phyloP scores from a whole-genome alignment of 2,329 filamentous ascomycete species.

The Cytospora leucostoma region DNA sequence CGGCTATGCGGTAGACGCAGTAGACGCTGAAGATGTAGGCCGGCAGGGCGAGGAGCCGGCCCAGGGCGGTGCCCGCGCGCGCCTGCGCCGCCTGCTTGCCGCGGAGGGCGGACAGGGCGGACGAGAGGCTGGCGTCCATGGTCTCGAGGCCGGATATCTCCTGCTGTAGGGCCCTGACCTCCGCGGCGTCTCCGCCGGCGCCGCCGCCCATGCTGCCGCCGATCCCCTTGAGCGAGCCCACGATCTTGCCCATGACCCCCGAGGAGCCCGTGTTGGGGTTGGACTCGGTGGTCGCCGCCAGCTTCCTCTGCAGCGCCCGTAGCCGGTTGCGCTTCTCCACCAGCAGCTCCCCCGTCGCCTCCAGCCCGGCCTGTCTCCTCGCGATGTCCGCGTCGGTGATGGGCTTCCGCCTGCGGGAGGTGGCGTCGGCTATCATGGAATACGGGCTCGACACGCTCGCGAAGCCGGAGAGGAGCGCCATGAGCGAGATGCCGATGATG shows the following conservation, averaged over 20 bases:
- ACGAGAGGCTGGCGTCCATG: conserved; percentile 72
- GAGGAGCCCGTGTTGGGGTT: conserved; percentile 39
- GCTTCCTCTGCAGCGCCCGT: conserved; percentile 68
- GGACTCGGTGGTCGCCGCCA: conserved; percentile 31
- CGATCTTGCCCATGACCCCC: conserved; percentile 72
- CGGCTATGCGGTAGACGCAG: conserved; percentile 79
- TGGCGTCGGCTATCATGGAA: conserved; percentile 73
- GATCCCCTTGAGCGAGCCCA: conserved; percentile 60
- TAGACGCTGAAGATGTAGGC: conserved; percentile 75
- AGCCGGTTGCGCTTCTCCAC: conserved; percentile 72
- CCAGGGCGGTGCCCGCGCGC: conserved; percentile 66
- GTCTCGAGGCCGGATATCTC: conserved; percentile 79
- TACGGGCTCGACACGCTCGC: conserved; percentile 86
- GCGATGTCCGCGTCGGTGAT: conserved; percentile 74
- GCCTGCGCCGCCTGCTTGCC: conserved; percentile 64
- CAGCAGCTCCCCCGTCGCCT: conserved; percentile 79
- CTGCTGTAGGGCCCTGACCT: conserved; percentile 64
- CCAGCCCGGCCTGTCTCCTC: conserved; percentile 76
- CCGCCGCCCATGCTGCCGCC: conserved; percentile 54
- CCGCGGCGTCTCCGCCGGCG: conserved; percentile 56
- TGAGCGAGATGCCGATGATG: conserved; percentile 81
- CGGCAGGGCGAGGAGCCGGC: conserved; percentile 62
- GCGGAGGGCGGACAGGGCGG: conserved; percentile 65
- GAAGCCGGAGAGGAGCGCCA: conserved; percentile 87
- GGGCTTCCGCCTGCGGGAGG: conserved; percentile 51